Percentiles rank a stretch among this genome's conserved stretches.
Conservation (phyloP, 768 basidiomycete genomes). For the Favolaschia claudopus region DNA sequence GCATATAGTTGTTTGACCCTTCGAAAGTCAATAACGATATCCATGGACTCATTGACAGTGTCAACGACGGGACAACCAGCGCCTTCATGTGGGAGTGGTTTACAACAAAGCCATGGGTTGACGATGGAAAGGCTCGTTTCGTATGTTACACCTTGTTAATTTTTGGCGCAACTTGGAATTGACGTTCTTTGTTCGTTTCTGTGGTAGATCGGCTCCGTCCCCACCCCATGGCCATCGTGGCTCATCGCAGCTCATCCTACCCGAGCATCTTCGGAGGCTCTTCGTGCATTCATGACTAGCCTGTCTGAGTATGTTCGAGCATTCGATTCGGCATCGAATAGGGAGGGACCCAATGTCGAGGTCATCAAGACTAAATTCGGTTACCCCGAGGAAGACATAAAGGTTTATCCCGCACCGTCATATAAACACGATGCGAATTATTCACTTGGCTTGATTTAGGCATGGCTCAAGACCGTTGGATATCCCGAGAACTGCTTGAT, state of each 20-base stretch:
- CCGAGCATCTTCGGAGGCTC: slow-evolving; percentile 58
- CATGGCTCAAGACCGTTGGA: slow-evolving; percentile 82
- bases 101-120: slow-evolving; percentile 74
- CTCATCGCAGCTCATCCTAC: slow-evolving; percentile 86
- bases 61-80: slow-evolving; percentile 80
- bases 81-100: slow-evolving; percentile 98
- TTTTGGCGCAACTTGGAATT: neutral
- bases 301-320: slow-evolving; percentile 70
- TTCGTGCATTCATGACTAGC: slow-evolving; percentile 66
- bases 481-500: slow-evolving; percentile 73
- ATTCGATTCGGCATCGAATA: slow-evolving; percentile 69
- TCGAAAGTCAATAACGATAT: slow-evolving; percentile 80
- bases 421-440: too few species aligned
- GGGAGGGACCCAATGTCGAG: slow-evolving; percentile 66
- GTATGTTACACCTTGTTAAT: slow-evolving; percentile 54
- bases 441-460: slow-evolving; percentile 46
- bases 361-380: slow-evolving; percentile 84
- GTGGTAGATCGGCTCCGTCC: slow-evolving; percentile 78
- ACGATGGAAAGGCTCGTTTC: slow-evolving; percentile 82
- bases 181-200: neutral
- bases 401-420: too few species aligned
- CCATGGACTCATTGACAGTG: slow-evolving; percentile 49
- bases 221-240: slow-evolving; percentile 98
- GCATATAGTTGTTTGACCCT: neutral
- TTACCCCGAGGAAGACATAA: slow-evolving; percentile 83